A percentile compares a stretch with the other conserved stretches of the same genome.
phyloP scores from a whole-genome alignment of 306 rosid genomes.

The Vachellia collinsii region DNA sequence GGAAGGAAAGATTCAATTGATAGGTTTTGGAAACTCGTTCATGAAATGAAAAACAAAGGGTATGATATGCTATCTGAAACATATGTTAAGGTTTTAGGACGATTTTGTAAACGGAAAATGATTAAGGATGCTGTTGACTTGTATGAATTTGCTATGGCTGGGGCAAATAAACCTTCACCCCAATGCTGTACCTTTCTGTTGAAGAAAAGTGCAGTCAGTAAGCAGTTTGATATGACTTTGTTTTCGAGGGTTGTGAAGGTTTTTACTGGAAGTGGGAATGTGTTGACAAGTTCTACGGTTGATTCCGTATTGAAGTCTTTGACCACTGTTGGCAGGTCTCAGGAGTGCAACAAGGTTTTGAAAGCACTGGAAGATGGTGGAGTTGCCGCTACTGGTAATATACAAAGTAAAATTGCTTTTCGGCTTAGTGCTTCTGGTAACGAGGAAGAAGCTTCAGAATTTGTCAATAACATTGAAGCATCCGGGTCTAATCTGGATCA shows the following conservation, averaged over 20 bases:
- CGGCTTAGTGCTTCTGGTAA: constrained; percentile 54
- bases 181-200: constrained; percentile 58
- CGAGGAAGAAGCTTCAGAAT: constrained; percentile 55
- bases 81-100: constrained; percentile 57
- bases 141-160: constrained; percentile 81
- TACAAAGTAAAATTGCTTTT: constrained; percentile 58
- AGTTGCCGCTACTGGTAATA: constrained; percentile 45
- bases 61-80: constrained; percentile 67
- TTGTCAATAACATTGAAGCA: constrained; percentile 53
- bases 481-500: constrained; percentile 46
- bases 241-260: constrained; percentile 59
- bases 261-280: constrained; percentile 55
- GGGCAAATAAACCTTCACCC: constrained; percentile 56
- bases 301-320: constrained; percentile 64
- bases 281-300: constrained; percentile 52
- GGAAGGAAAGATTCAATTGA: constrained; percentile 74
- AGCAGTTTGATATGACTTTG: constrained; percentile 60
- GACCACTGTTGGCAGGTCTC: constrained; percentile 57
- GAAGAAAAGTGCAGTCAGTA: constrained; percentile 54
- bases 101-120: constrained; percentile 71
- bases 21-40: constrained; percentile 80
- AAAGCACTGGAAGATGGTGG: constrained; percentile 69
- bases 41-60: constrained; percentile 62
- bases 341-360: constrained; percentile 62
- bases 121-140: constrained; percentile 72